Evolutionary conservation across 495 filamentous ascomycete species (phyloP).

Genomic region (Parachaetomium inaequale): DNA sequence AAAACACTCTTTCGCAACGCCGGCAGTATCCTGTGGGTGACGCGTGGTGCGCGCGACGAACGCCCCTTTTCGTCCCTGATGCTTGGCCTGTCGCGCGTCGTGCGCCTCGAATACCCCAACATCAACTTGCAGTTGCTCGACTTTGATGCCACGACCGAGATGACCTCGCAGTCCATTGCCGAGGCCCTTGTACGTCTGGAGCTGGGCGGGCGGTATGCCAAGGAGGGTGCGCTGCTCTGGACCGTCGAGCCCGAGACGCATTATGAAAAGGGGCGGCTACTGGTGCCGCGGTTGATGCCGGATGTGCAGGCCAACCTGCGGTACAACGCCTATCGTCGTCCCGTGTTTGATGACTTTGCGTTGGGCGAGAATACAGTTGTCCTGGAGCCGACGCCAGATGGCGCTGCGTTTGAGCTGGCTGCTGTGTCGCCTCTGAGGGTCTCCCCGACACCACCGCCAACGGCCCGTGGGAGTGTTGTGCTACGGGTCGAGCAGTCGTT

Average conservation of each 20-base stretch:
- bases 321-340: neutral
- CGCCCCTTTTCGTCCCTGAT: neutral
- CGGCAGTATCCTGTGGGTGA: neutral
- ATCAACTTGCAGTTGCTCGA: neutral
- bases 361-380: no score
- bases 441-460: neutral
- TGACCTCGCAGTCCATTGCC: neutral
- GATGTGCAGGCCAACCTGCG: neutral
- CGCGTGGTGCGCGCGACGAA: neutral
- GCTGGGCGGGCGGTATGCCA: neutral
- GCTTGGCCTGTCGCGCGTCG: neutral
- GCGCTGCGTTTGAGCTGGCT: no score
- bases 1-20: neutral
- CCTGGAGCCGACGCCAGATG: no score
- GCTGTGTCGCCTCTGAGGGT: neutral
- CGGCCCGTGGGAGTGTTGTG: no score
- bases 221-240: neutral
- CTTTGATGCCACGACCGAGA: neutral
- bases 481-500: neutral
- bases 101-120: neutral
- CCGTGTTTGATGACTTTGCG: no score
- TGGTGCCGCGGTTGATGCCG: neutral
- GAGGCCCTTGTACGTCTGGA: neutral
- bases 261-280: neutral
- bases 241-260: neutral